Evolutionary conservation across 139 green algal species (phyloP).

Genomic region (Pycnococcus provasolii): DNA sequence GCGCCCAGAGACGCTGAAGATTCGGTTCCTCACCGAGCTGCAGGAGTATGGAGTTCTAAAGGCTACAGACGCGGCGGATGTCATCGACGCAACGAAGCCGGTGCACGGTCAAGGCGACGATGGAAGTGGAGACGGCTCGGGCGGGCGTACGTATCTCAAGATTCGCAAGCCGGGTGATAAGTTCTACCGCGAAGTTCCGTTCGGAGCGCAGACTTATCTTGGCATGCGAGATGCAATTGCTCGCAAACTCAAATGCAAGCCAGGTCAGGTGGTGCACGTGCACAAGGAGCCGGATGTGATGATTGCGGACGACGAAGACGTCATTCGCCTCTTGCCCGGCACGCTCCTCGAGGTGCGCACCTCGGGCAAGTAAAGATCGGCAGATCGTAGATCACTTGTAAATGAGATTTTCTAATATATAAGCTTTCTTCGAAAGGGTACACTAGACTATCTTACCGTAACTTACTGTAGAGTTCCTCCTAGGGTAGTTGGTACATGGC

Average conservation of each 20-base stretch:
- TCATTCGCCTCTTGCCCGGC: conserved; percentile 1
- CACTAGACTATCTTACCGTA: too few species aligned
- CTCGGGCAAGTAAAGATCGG: too few species aligned
- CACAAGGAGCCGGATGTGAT: conserved; percentile 13
- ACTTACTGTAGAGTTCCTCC: too few species aligned
- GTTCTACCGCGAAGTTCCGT: conserved; percentile 24
- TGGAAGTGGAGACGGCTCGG: background rate
- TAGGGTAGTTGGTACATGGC: too few species aligned
- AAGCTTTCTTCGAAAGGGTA: too few species aligned
- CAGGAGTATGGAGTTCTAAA: conserved; percentile 13
- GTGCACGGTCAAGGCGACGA: background rate
- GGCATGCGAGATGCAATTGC: conserved; percentile 20
- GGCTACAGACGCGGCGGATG: conserved; percentile 13
- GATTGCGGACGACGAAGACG: conserved; percentile 22
- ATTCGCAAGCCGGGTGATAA: conserved; percentile 6
- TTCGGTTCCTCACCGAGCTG: conserved; percentile 21
- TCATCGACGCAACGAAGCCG: conserved; percentile 13
- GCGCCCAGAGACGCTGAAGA: conserved; percentile 23
- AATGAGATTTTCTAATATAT: too few species aligned
- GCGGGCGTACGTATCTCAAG: conserved; percentile 4
- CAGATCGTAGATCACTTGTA: too few species aligned
- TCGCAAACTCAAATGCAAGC: conserved; percentile 15
- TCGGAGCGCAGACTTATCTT: conserved; percentile 11
- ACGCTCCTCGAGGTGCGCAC: conserved; percentile 9
- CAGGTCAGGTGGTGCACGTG: conserved; percentile 16